Base-by-base conservation (phyloP, 164 flowering plant genomes). In the Umbilicus rupestris region DNA sequence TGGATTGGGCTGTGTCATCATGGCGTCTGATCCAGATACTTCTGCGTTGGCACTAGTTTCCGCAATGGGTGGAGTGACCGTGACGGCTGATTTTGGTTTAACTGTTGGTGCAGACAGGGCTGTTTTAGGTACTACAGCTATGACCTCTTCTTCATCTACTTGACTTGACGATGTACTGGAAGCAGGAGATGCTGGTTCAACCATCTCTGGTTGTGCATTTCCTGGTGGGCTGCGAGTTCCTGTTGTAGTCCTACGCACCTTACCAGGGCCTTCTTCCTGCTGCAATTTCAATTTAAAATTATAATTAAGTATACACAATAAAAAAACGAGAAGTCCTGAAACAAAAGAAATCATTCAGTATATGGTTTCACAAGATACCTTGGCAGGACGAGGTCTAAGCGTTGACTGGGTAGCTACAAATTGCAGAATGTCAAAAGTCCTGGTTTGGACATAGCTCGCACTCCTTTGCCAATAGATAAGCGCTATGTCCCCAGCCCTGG, bases 351-450 rank as follows among this genome's bases (percentile, higher is more conserved):
- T 11, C 9, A 24, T 7, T 22, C 31, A 11, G 5, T 28, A 12
- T 16, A 28, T 24, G 28, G 16, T 11, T 55, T 55, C 19, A 12
- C 29, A 6, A 14, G 39, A 66, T 50, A 66, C 62, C 39, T 28
- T 96, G 62, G 82, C 66, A 67, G 85, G 78, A 6, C 73, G 89
- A 73, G 90, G 83, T 71, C 71, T 75, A 55, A 97, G 78, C 28
- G 87, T 73, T 58, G 99, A 89, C 69, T 86, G 96, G 46, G 96
- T 63, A 66, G 96, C 95, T 75, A 88, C 74, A 78, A 78, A 94
- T 75, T 89, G 97, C 74, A 94, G 50, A 77, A 91, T 80, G 24
- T 89, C 97, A 73, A 83, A 88, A 70, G 87, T 46, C 77, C 88
- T 87, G 8, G 92, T 85, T 77, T 91, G 97, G 52, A 88, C 87